A percentile compares a stretch with the other conserved stretches of the same genome.
Conservation (phyloP, 371 early-diverging fungal genomes). For the Capillidium heterosporum region DNA sequence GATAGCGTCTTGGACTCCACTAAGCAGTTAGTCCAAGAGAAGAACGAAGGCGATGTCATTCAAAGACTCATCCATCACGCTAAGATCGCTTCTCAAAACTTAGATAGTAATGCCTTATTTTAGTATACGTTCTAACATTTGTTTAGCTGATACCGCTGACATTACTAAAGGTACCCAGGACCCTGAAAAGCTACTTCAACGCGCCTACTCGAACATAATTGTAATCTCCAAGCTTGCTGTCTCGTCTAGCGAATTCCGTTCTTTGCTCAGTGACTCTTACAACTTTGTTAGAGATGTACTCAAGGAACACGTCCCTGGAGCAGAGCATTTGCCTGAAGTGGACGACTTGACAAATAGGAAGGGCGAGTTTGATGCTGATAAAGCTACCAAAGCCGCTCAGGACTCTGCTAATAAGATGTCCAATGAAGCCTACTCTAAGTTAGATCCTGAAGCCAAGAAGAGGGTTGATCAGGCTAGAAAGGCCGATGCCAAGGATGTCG, state of each 20-base stretch:
- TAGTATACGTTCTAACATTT: background rate
- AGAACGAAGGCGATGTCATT: slow-evolving; percentile 9
- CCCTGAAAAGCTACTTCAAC: background rate
- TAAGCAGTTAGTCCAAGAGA: slow-evolving; percentile 8
- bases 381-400: background rate
- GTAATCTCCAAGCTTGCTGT: slow-evolving; percentile 14
- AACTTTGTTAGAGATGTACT: slow-evolving; percentile 12
- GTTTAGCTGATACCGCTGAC: background rate
- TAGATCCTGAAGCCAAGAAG: background rate
- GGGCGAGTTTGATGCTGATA: slow-evolving; percentile 1
- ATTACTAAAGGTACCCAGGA: background rate
- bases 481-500: background rate
- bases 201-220: background rate
- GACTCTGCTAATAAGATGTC: background rate
- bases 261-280: slow-evolving; percentile 13
- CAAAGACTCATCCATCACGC: slow-evolving; percentile 7
- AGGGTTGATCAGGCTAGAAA: background rate
- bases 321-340: slow-evolving; percentile 4
- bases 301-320: slow-evolving; percentile 1
- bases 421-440: background rate
- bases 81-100: slow-evolving; percentile 1
- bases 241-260: slow-evolving; percentile 18
- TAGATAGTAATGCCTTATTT: background rate
- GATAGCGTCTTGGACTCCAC: slow-evolving; percentile 10
- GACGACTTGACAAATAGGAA: slow-evolving; percentile 1